A percentile compares a stretch with the other conserved stretches of the same genome.
Evolutionary conservation across 768 basidiomycete genomes (phyloP).

Genomic region (Auriscalpium vulgare): DNA sequence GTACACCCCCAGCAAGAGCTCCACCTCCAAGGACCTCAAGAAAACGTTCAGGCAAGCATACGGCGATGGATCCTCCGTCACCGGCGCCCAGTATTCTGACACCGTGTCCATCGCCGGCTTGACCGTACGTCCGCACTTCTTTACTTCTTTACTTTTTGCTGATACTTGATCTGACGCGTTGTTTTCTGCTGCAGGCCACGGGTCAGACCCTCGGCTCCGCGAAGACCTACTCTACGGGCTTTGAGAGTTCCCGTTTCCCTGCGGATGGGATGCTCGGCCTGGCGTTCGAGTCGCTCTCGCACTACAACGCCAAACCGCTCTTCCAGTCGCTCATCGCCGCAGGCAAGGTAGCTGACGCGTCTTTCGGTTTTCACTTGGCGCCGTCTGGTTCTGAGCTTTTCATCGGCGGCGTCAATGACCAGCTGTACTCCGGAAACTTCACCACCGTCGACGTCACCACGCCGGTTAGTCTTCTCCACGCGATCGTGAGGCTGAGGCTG

Average conservation of each 20-base stretch:
- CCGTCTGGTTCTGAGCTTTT: conserved; percentile 2
- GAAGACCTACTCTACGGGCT: background rate
- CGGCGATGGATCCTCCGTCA: background rate
- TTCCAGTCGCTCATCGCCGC: background rate
- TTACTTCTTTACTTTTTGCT: background rate
- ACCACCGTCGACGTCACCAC: conserved; percentile 2
- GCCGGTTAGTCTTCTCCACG: background rate
- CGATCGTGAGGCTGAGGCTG: conserved; percentile 12
- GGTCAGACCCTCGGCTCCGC: background rate
- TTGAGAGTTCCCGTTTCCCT: background rate
- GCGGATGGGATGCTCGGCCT: background rate
- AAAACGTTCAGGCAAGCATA: background rate
- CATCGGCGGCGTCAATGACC: conserved; percentile 10
- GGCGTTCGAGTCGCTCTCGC: background rate
- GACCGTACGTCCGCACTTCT: background rate
- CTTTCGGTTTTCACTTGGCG: background rate
- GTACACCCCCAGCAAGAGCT: background rate
- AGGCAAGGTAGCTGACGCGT: background rate
- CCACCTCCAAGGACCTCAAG: background rate
- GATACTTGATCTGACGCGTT: background rate
- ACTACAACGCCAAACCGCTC: background rate
- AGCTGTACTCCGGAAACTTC: conserved; percentile 5
- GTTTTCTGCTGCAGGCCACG: background rate
- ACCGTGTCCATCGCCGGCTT: background rate
- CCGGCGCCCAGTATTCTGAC: background rate